Evolutionary conservation across 306 rosid genomes (phyloP), one percentile per base, ranked within the genome.

Genomic region (Pueraria montana): DNA sequence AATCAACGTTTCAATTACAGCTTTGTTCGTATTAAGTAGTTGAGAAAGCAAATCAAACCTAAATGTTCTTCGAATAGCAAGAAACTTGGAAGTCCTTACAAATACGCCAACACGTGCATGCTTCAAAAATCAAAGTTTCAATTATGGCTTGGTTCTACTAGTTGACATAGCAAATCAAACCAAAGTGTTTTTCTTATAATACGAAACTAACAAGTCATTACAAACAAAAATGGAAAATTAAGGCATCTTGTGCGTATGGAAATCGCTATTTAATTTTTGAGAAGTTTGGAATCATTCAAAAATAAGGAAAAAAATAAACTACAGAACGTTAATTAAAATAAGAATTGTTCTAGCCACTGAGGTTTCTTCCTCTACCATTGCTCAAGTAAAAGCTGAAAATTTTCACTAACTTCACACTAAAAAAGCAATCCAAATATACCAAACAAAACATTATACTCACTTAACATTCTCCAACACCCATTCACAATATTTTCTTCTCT

Each of bases 21-120:
- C 63, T 34, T 18, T 64, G 21, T 11, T 79, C 13, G 10, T 36
- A 17, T 68, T n/a, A 14, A 23, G 58, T 23, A 1, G 56, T 16
- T 36, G 76, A 80, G 83, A 69, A 69, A 58, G 72, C 63, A 80
- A 80, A 71, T 80, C 72, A 45, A 45, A 71, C 72, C 18, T 43
- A 40, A 42, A 11, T 43, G 23, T 43, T 70, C 24, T 56, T 56
- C 34, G 13, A 14, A 45, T 43, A n/a, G 23, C 43, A 42, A 71
- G 8, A 59, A 71, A 11, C 20, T 68, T 36, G 46, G 11, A 52
- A 79, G 76, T 23, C 76, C 45, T 18, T 14, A 21, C 26, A 16
- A 71, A 43, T 45, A 80, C 24, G 6, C 77, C 34, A 69, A 18
- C 45, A 24, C 36, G 9, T 79, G 66, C 69, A 38, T 50, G 23